Evolutionary conservation across 164 flowering plant species (phyloP), one percentile per base, ranked within the genome.

Genomic region (Liriodendron chinense): DNA sequence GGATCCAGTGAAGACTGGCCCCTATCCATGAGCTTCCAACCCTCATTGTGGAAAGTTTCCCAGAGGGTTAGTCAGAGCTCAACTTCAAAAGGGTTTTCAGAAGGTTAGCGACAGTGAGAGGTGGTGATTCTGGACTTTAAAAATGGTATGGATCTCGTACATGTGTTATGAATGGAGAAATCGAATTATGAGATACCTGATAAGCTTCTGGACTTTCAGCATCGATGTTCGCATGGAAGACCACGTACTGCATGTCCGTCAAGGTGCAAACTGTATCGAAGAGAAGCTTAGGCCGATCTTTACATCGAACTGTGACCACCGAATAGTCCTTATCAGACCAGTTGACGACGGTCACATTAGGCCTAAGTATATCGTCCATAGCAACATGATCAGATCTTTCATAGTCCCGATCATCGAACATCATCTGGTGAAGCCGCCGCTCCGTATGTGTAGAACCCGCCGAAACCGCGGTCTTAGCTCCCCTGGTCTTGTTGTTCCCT

Each of bases 211-310:
- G 75, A 66, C 78, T 81, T 77, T 83, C 92, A 0, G 91, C 82
- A 69, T 75, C 71, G 75, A 93, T 90, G 77, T 85, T 87, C 25
- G 90, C 96, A 80, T 93, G 98, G 78, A 86, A 91, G 49, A 91
- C 89, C 14, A 91, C 91, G 83, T 91, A 93, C 73, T 93, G 86
- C 98, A 93, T 93, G 76, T 91, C 96, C 0, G 97, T 93, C 8
- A 93, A 77, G 47, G 96, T 86, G 82, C 97, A 93, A 20, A 91
- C 78, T 22, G 80, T 84, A 69, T 91, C 97, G 81, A 89, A 91
- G 72, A 93, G 71, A 56, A 93, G 81, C 80, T 91, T 93, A 1
- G 93, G 96, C 23, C 97, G 83, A 78, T 93, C 95, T 71, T 80
- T 83, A 1, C 89, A 88, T 72, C 87, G 86, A 87, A 90, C 83